Conservation (phyloP, 2,329 filamentous ascomycete genomes). For the Colletotrichum zoysiae region DNA sequence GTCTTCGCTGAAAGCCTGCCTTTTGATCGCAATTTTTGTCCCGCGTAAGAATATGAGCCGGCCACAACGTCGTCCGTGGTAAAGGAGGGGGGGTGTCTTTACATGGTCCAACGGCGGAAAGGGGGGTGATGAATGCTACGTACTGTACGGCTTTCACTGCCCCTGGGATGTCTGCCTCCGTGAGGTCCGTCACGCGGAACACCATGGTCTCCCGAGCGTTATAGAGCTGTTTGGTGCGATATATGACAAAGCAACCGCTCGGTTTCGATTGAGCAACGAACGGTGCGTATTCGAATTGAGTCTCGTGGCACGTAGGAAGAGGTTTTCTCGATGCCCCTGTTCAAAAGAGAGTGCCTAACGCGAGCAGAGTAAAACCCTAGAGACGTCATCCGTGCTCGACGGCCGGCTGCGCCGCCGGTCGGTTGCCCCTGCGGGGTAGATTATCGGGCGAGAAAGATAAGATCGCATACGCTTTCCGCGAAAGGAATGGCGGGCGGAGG, state of each 20-base stretch:
- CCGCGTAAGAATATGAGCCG: neutral
- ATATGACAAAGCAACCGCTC: no score
- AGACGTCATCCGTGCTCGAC: neutral
- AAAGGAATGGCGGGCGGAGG: neutral
- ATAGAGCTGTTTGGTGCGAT: neutral
- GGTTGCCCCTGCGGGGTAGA: slow-evolving; percentile 10
- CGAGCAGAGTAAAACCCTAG: neutral
- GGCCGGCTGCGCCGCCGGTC: neutral
- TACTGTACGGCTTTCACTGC: slow-evolving; percentile 74
- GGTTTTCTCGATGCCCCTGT: neutral
- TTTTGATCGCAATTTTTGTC: slow-evolving; percentile 14
- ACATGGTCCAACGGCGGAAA: neutral
- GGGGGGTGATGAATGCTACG: slow-evolving; percentile 9
- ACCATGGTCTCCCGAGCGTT: slow-evolving; percentile 52
- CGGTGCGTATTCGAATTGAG: neutral
- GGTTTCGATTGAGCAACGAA: no score
- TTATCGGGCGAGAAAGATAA: neutral
- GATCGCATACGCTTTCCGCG: slow-evolving; percentile 10
- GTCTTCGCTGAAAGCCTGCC: slow-evolving; percentile 72
- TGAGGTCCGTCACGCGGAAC: slow-evolving; percentile 68
- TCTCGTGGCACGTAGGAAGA: neutral
- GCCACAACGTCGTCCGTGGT: neutral
- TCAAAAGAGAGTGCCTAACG: neutral
- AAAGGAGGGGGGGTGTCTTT: no score
- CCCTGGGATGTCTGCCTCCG: slow-evolving; percentile 70